phyloP scores from a whole-genome alignment of 805 yeast genomes.

The Pichia ethanolica region DNA sequence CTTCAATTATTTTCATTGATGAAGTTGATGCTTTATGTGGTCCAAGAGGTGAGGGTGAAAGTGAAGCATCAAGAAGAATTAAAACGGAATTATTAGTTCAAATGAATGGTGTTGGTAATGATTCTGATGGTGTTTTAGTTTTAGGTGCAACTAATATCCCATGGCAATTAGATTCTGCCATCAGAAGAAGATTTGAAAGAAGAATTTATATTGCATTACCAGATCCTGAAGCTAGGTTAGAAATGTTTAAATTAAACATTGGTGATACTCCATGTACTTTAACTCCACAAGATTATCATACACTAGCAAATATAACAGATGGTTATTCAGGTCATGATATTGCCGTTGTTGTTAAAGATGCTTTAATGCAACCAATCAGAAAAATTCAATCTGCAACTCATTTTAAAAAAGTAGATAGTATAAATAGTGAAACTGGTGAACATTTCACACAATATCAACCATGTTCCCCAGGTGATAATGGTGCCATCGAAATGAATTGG shows the following conservation, averaged over 20 bases:
- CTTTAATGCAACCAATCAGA: conserved; percentile 95
- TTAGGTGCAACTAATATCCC: conserved; percentile 98
- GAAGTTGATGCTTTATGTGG: conserved; percentile 98
- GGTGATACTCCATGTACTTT: conserved; percentile 84
- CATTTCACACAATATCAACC: conserved; percentile 59
- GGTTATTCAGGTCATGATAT: conserved; percentile 98
- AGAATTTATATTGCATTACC: conserved; percentile 95
- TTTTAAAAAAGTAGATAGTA: conserved; percentile 56
- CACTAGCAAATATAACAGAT: conserved; percentile 86
- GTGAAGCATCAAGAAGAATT: conserved; percentile 92
- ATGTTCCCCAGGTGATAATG: conserved; percentile 93
- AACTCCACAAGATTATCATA: conserved; percentile 61
- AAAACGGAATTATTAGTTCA: conserved; percentile 94
- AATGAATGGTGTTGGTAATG: conserved; percentile 99
- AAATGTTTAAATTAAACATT: conserved; percentile 90
- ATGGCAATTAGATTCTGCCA: conserved; percentile 97
- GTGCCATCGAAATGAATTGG: conserved; percentile 89
- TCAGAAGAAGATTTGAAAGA: conserved; percentile 91
- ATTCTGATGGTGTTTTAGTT: conserved; percentile 84
- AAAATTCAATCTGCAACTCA: conserved; percentile 95
- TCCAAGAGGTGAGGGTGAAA: conserved; percentile 95
- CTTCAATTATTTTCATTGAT: conserved; percentile 92
- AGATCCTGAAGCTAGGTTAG: conserved; percentile 83
- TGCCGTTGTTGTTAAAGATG: conserved; percentile 94
- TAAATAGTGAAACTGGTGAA: conserved; percentile 29